These are phyloP conservation scores for Colletotrichum godetiae DNA, from an alignment of 2,329 filamentous ascomycete genomes.

Conservation along the genomic window DNA sequence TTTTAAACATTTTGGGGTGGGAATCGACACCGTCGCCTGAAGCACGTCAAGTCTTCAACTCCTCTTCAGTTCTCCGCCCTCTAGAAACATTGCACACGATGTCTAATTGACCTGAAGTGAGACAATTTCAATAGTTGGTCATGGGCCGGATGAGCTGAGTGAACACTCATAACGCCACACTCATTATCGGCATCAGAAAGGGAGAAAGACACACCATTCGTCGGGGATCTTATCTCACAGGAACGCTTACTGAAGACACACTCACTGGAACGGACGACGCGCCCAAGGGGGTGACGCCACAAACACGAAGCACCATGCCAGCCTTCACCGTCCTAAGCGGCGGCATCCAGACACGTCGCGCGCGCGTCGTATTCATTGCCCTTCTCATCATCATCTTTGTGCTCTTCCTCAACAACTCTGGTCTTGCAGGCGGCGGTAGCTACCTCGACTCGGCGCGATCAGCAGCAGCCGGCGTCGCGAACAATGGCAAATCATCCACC, in stretches of 20 bases:
- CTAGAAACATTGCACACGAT: neutral
- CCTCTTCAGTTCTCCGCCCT: neutral
- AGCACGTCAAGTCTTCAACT: neutral
- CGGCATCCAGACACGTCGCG: conserved; percentile 10
- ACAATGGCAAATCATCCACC: neutral
- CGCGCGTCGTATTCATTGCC: conserved; percentile 17
- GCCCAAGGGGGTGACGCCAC: neutral
- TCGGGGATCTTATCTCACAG: too few species aligned
- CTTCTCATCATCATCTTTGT: conserved; percentile 17
- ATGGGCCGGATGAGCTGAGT: neutral
- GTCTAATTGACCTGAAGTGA: neutral
- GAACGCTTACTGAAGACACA: neutral
- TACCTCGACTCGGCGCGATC: conserved; percentile 7
- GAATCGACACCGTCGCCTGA: conserved; percentile 4
- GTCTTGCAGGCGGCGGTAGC: neutral
- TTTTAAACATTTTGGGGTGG: neutral
- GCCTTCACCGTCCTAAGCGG: conserved; percentile 24
- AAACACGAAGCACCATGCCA: conserved; percentile 8
- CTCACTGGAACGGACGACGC: neutral
- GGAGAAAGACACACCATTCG: neutral
- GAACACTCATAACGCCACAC: neutral
- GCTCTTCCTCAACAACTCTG: conserved; percentile 15
- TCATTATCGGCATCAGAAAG: neutral
- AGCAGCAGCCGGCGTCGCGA: neutral
- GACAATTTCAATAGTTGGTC: neutral